Evolutionary conservation across 164 flowering plant species (phyloP).

Genomic region (Chimonanthus praecox): DNA sequence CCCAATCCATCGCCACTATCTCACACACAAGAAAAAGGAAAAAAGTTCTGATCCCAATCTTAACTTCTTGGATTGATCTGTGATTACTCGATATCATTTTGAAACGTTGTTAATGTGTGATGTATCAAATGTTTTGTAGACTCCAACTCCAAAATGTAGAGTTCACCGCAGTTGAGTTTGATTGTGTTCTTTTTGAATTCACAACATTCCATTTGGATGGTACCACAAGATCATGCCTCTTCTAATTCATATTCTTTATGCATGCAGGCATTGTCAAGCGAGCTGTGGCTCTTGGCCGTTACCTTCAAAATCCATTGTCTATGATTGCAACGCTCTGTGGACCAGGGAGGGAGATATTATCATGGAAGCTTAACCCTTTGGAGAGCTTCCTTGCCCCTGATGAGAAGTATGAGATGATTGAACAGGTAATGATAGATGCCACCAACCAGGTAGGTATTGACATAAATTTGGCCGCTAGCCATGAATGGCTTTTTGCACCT

Average conservation of each 20-base stretch:
- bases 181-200: no score
- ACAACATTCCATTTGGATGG: no score
- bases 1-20: no score
- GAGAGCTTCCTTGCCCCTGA: slow-evolving; percentile 80
- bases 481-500: slow-evolving; percentile 95
- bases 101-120: no score
- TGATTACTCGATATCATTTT: no score
- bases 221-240: not conserved
- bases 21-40: no score
- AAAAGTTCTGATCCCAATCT: no score
- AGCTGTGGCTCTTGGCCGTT: slow-evolving; percentile 95
- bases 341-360: slow-evolving; percentile 78
- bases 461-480: slow-evolving; percentile 78
- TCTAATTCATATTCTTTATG: not conserved
- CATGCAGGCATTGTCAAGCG: slow-evolving; percentile 78
- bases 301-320: slow-evolving; percentile 92
- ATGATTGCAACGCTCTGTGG: slow-evolving; percentile 97
- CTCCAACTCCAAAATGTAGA: no score
- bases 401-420: slow-evolving; percentile 88
- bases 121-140: no score
- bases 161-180: no score
- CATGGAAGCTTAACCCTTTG: slow-evolving; percentile 71
- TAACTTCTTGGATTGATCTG: no score
- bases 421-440: slow-evolving; percentile 91
- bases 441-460: slow-evolving; percentile 95